phyloP scores from a whole-genome alignment of 768 basidiomycete genomes.

The Dacryopinax primogenitus region DNA sequence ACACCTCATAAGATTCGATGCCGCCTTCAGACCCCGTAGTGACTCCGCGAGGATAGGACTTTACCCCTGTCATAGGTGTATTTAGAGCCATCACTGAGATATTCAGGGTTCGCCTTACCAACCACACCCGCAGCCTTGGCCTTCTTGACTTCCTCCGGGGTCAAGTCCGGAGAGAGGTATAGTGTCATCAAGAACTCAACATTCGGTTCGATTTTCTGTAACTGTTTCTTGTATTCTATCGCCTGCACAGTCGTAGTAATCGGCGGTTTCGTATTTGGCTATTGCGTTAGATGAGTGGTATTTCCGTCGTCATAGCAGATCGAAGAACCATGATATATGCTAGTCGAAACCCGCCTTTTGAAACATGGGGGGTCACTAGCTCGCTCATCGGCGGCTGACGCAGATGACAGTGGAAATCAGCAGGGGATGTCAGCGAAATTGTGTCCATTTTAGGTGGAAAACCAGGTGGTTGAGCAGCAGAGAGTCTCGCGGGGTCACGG shows the following conservation, averaged over 20 bases:
- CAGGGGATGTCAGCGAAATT: conserved; percentile 35
- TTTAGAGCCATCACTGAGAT: background rate
- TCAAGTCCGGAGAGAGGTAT: conserved; percentile 84
- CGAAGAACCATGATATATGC: conserved; percentile 85
- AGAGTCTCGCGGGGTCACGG: conserved; percentile 7
- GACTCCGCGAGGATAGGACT: conserved; percentile 93
- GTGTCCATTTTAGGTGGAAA: background rate
- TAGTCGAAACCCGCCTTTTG: conserved; percentile 73
- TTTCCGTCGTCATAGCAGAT: background rate
- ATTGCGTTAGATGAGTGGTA: background rate
- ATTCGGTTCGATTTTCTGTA: conserved; percentile 59
- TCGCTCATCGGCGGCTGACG: conserved; percentile 71
- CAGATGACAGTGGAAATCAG: conserved; percentile 95
- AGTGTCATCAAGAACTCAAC: conserved; percentile 91
- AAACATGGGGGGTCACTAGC: conserved; percentile 82
- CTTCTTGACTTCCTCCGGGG: conserved; percentile 79
- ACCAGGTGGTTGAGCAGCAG: background rate
- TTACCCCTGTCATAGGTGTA: conserved; percentile 45
- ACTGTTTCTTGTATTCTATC: conserved; percentile 59
- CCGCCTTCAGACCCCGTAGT: conserved; percentile 95
- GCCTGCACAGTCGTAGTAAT: conserved; percentile 72
- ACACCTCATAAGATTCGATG: conserved; percentile 87
- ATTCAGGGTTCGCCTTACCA: conserved; percentile 26
- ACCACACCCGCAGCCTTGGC: conserved; percentile 74
- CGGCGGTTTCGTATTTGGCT: conserved; percentile 91